Evolutionary conservation across 2,329 filamentous ascomycete genomes (phyloP), one percentile per base, ranked within the genome.

Genomic region (Teratosphaeriaceae sp.): DNA sequence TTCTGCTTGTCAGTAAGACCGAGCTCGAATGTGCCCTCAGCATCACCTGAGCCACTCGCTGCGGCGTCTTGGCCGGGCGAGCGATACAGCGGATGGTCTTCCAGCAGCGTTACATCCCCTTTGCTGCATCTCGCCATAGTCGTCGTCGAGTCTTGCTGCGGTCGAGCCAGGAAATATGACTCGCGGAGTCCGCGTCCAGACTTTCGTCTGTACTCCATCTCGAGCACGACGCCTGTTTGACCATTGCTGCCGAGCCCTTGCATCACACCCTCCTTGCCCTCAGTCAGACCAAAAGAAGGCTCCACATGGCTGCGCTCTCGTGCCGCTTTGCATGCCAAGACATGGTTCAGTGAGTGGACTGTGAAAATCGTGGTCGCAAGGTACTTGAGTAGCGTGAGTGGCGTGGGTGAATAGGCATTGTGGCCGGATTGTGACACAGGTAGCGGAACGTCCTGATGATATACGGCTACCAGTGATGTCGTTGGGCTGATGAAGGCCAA

Each of bases 1-100:
- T 85, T 78, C 69, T 98, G 92, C 69, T 92, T 88, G 46, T 95
- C 90, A 15, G 90, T 97, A 46, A 98, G 69, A 0, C 84, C 82
- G 3, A 98, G 67, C 51, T 85, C 84, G 61, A 98, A 98, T 0
- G 90, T 95, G 8, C 85, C 84, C 55, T 80, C 78, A 15, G 42
- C 76, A 45, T 79, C 72, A 24, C 75, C 75, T 20, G 75, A 75
- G 1, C 62, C 74, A 1, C 58, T 68, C 0, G 51, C 63, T 3
- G 57, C 63, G 2, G 59, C 67, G 1, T 57, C 65, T 2, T 64
- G 62, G 2, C 60, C 61, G 8, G 68, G 67, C 36, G 68, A 24
- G 23, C 69, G 74, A 66, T 85, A 94, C 38, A 79, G 66, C 0
- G 83, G 76, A 65, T 94, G 85, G 52, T 95, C 87, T 30, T 85